Conservation (phyloP, 1,139 yeast genomes). For the Sugiyamaella pinicola region DNA sequence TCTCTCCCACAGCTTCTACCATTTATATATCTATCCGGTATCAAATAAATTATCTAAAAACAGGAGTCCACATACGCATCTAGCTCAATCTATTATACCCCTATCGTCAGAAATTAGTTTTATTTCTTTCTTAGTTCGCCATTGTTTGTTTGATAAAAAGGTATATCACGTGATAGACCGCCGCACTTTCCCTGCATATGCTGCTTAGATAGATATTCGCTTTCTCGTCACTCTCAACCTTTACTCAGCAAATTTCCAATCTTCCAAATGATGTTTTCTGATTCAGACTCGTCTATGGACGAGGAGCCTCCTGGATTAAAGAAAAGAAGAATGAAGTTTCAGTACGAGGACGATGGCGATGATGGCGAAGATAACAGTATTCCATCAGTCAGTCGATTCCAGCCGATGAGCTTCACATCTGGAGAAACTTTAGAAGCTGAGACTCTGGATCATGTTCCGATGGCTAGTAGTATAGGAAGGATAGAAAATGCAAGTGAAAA, state of each 20-base stretch:
- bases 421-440: conserved; percentile 15
- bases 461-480: background rate
- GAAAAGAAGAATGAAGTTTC: conserved; percentile 1
- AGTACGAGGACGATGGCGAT: conserved; percentile 1
- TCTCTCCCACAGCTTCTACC: too few species aligned
- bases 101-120: too few species aligned
- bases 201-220: background rate
- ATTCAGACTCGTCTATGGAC: conserved; percentile 10
- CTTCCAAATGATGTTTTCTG: conserved; percentile 6
- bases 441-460: conserved; percentile 7
- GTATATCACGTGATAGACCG: background rate
- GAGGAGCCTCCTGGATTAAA: conserved; percentile 1
- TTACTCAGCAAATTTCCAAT: background rate
- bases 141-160: too few species aligned
- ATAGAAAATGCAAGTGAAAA: background rate
- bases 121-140: too few species aligned
- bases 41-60: too few species aligned
- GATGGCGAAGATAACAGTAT: background rate
- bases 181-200: background rate
- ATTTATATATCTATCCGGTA: too few species aligned
- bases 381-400: conserved; percentile 1
- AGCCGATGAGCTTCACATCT: conserved; percentile 16
- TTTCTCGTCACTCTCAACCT: background rate
- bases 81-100: too few species aligned
- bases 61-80: too few species aligned